phyloP scores from a whole-genome alignment of 169 alveolate genomes.

The Eimeria falciformis region DNA sequence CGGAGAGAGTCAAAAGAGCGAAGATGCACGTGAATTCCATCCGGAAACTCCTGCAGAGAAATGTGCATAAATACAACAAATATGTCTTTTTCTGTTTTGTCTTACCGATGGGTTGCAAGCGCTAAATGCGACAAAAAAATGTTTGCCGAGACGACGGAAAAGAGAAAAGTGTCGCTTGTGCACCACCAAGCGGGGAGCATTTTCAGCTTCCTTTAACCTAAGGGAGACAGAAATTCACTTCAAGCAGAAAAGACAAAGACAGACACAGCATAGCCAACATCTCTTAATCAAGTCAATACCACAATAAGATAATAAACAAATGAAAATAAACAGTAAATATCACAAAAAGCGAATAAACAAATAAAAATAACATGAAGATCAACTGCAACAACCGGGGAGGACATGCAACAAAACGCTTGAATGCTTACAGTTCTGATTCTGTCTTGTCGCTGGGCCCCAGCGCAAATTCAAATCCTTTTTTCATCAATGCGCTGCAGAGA shows the following conservation, averaged over 20 bases:
- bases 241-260: neutral
- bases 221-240: neutral
- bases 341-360: too few relatives aligned
- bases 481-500: neutral
- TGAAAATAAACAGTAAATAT: too few relatives aligned
- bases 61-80: neutral
- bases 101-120: neutral
- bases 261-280: neutral
- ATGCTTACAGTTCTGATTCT: neutral
- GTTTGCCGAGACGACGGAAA: neutral
- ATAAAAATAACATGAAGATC: too few relatives aligned
- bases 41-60: neutral
- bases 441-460: neutral
- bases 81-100: neutral
- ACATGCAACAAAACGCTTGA: too few relatives aligned
- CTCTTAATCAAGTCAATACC: neutral
- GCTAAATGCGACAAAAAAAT: neutral
- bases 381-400: too few relatives aligned
- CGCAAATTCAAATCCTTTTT: neutral
- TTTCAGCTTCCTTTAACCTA: neutral
- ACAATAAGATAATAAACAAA: neutral
- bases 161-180: neutral
- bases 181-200: neutral
- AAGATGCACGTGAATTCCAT: neutral
- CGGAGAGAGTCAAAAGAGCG: too few relatives aligned